Base-by-base conservation (phyloP, 352 stramenopile genomes). In the Aphanomyces cochlioides region DNA sequence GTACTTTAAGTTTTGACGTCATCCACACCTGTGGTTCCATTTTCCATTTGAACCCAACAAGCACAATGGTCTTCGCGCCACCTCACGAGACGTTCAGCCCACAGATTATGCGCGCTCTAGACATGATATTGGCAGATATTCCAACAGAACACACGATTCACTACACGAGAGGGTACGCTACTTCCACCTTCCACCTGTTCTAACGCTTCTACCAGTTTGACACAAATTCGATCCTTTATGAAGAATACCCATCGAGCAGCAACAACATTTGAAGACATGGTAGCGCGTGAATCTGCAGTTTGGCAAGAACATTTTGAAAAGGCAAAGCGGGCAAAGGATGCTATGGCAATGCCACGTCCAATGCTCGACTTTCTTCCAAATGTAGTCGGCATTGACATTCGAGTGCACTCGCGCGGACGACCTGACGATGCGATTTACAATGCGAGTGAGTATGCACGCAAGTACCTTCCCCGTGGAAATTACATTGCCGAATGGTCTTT, bases 391-490 rank as follows among this genome's bases (percentile, higher is more conserved):
- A 76, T 85, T 61, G 85, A 93, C 69, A 79, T 92, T 53, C 89
- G 86, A 64, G 84, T 89, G 3, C 84, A 83, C 2, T 75, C 74
- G 7, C 79, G 80, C 0, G 84, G 84, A n/a, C 80, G 78, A 40
- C 84, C 85, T 0, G 85, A 93, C 50, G 85, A 93, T 58, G 66
- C 75, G 7, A 83, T 93, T 57, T 93, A 93, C 75, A 77, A 83
- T 34, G 76, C 76, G 37, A 85, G 75, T 12, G 72, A 77, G 56
- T 93, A 92, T 67, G 83, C 83, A 15, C 81, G 85, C 60, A 75
- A 84, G 74, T 82, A 78, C 76, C 79, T 90, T 56, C 85, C 85
- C 38, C 81, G 85, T 0, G 85, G 85, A 37, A 93, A 93, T 73
- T 93, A 83, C 69, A 73, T 93, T 17, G 81, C 77, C 21, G 73